Percentiles rank a stretch among this genome's conserved stretches.
Evolutionary conservation across 2,329 filamentous ascomycete species (phyloP).

Genomic region (Apiospora saccharicola): DNA sequence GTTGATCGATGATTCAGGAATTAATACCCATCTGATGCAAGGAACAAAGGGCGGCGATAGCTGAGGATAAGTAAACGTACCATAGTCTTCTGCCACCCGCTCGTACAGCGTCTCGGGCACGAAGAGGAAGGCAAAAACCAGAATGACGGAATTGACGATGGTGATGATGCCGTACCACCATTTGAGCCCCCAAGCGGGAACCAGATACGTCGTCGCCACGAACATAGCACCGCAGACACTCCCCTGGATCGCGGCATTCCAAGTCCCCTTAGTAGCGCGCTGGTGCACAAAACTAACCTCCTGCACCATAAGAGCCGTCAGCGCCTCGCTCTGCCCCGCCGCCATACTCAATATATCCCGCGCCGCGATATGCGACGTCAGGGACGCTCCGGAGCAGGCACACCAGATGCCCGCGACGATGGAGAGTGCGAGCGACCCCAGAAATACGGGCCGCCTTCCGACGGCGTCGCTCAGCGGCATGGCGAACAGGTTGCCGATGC

Average conservation of each 20-base stretch:
- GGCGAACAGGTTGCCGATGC: conserved; percentile 41
- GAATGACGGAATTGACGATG: conserved; percentile 30
- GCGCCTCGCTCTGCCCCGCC: conserved; percentile 43
- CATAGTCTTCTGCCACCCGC: conserved; percentile 26
- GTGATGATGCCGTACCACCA: conserved; percentile 37
- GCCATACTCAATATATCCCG: conserved; percentile 42
- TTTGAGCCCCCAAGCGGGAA: conserved; percentile 28
- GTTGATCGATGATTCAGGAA: not conserved
- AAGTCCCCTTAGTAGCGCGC: conserved; percentile 29
- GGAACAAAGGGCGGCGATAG: too few species aligned
- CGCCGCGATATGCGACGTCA: conserved; percentile 37
- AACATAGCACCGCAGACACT: conserved; percentile 31
- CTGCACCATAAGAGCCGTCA: conserved; percentile 35
- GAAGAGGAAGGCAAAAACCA: conserved; percentile 30
- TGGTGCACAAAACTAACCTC: conserved; percentile 38
- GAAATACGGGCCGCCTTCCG: conserved; percentile 42
- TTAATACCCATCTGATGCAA: too few species aligned
- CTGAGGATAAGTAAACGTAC: too few species aligned
- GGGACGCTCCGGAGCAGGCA: conserved; percentile 32
- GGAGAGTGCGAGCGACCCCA: conserved; percentile 39
- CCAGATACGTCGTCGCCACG: conserved; percentile 33
- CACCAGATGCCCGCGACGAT: conserved; percentile 38
- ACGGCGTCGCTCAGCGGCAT: conserved; percentile 45
- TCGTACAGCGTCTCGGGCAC: conserved; percentile 33
- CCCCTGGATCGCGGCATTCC: conserved; percentile 33